Percentiles rank a stretch among this genome's conserved stretches.
Evolutionary conservation across 345 rosid species (phyloP).

Genomic region (Salix dunnii): DNA sequence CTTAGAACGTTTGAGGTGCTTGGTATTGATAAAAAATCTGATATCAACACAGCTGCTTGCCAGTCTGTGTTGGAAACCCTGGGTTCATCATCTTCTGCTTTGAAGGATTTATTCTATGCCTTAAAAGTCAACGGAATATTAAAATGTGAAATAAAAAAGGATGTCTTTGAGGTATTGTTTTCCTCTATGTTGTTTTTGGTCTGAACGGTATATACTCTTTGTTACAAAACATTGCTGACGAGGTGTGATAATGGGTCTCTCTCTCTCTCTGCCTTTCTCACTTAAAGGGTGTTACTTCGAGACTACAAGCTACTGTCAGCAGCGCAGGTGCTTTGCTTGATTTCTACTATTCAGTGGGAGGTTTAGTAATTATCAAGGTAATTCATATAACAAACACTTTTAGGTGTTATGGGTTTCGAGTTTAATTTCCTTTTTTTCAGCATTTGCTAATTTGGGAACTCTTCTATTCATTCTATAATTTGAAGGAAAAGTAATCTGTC

Average conservation of each 20-base stretch:
- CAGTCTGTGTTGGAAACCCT: conserved; percentile 43
- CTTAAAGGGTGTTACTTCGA: conserved; percentile 54
- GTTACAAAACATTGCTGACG: background rate
- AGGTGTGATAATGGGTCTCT: background rate
- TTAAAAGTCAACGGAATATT: conserved; percentile 61
- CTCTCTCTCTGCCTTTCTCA: background rate
- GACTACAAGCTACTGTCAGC: conserved; percentile 57
- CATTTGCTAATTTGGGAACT: background rate
- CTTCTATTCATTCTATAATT: background rate
- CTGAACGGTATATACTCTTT: background rate
- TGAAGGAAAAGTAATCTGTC: background rate
- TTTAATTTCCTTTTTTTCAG: background rate
- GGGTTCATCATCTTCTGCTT: conserved; percentile 51
- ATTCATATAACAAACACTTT: conserved; percentile 10
- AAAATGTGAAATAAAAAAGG: conserved; percentile 48
- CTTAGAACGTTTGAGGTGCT: conserved; percentile 74
- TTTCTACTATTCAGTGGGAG: conserved; percentile 66
- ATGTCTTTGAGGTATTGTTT: conserved; percentile 52
- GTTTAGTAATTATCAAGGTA: conserved; percentile 80
- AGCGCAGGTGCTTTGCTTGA: conserved; percentile 72
- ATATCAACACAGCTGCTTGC: conserved; percentile 48
- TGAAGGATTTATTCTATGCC: conserved; percentile 66
- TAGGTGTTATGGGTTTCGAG: background rate
- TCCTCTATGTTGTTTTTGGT: background rate
- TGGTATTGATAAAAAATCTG: conserved; percentile 53